Evolutionary conservation across 495 filamentous ascomycete genomes (phyloP).

Genomic region (Daldinia decipiens): DNA sequence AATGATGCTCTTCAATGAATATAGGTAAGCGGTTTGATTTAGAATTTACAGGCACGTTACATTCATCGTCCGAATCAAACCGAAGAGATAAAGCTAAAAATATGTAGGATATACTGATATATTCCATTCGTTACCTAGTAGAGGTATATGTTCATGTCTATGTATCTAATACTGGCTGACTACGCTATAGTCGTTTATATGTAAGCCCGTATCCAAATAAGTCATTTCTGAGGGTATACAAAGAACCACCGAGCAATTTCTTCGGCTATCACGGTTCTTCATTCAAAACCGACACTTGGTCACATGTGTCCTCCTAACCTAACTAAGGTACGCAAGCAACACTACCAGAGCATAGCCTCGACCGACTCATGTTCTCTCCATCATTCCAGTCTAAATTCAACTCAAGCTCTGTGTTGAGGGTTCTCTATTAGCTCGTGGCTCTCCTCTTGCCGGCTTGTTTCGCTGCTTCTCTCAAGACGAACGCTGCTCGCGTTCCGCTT

Average conservation of each 20-base stretch:
- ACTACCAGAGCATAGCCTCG: too few species aligned
- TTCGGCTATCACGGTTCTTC: not conserved
- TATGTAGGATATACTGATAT: not conserved
- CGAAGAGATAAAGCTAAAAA: not conserved
- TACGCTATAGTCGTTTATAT: not conserved
- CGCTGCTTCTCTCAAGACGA: constrained; percentile 10
- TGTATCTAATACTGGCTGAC: not conserved
- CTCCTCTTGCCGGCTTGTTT: constrained; percentile 19
- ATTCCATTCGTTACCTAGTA: not conserved
- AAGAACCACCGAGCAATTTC: not conserved
- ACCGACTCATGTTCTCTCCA: not conserved
- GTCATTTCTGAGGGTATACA: not conserved
- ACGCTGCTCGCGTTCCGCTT: constrained; percentile 6
- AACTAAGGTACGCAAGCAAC: too few species aligned
- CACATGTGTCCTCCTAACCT: not conserved
- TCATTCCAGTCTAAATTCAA: not conserved
- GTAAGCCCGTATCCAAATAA: not conserved
- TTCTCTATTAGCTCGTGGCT: constrained; percentile 31
- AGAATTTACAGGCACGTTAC: constrained; percentile 1
- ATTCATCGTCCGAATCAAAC: not conserved
- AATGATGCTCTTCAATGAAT: constrained; percentile 19
- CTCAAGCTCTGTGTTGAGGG: not conserved
- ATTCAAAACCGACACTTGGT: not conserved
- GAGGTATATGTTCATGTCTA: not conserved
- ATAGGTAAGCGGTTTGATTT: constrained; percentile 5